Conservation (phyloP, 768 basidiomycete genomes). For the Hypholoma fasciculare region DNA sequence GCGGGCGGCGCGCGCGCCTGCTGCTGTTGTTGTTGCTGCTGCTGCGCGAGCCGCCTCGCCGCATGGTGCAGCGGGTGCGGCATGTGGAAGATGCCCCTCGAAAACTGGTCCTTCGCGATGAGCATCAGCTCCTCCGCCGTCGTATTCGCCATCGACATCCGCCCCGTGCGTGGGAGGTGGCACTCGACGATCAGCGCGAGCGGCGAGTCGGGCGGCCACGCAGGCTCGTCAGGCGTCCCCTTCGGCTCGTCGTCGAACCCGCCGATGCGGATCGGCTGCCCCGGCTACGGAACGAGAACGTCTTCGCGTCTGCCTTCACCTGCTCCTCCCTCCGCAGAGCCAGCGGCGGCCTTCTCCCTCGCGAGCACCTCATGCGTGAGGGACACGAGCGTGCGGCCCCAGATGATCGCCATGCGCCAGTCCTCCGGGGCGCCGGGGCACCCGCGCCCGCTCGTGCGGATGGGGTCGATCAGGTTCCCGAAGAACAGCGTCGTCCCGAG, state of each 20-base stretch:
- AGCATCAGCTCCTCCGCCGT: constrained; percentile 52
- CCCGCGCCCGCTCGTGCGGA: constrained; percentile 34
- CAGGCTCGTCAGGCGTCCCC: constrained; percentile 35
- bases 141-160: constrained; percentile 43
- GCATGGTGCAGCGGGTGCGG: constrained; percentile 41
- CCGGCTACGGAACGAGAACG: not conserved
- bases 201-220: constrained; percentile 53
- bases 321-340: too few species aligned
- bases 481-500: constrained; percentile 67
- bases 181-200: constrained; percentile 33
- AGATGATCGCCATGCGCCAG: constrained; percentile 68
- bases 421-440: constrained; percentile 41
- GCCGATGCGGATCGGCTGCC: not conserved
- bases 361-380: constrained; percentile 54
- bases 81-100: constrained; percentile 71
- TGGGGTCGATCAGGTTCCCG: constrained; percentile 59
- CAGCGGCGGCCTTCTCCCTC: constrained; percentile 19
- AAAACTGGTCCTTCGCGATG: constrained; percentile 70
- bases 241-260: not conserved
- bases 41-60: not conserved
- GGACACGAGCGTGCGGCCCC: constrained; percentile 65
- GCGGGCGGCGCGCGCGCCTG: not conserved
- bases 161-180: constrained; percentile 49
- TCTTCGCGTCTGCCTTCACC: not conserved
- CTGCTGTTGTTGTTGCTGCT: too few species aligned